A percentile compares a stretch with the other conserved stretches of the same genome.
phyloP scores from a whole-genome alignment of 1,139 yeast species.

The Yamadazyma oceani region DNA sequence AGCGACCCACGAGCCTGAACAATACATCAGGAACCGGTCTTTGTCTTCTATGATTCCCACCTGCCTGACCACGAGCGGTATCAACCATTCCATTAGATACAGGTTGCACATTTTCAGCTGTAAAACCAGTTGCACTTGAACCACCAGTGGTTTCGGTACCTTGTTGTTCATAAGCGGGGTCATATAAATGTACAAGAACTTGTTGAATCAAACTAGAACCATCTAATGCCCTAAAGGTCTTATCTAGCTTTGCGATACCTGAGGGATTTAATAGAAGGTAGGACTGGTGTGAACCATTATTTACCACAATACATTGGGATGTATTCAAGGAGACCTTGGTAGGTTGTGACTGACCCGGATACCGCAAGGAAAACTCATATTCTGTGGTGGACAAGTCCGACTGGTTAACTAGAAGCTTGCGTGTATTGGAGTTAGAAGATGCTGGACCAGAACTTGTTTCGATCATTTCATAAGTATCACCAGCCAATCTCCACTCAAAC shows the following conservation, averaged over 20 bases:
- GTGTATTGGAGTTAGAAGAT: slow-evolving; percentile 7
- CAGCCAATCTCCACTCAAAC: slow-evolving; percentile 26
- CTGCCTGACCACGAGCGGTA: no score
- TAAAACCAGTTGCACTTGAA: no score
- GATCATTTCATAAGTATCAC: slow-evolving; percentile 27
- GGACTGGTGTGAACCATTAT: slow-evolving; percentile 33
- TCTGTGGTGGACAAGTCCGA: slow-evolving; percentile 21
- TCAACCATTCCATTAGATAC: no score
- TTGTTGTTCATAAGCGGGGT: slow-evolving; percentile 1
- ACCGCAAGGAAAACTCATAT: slow-evolving; percentile 23
- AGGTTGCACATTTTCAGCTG: no score
- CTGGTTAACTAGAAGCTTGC: slow-evolving; percentile 24
- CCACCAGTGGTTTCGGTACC: no score
- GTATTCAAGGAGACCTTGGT: slow-evolving; percentile 29
- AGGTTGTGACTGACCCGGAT: slow-evolving; percentile 14
- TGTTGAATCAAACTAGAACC: slow-evolving; percentile 23
- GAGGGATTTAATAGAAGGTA: slow-evolving; percentile 38
- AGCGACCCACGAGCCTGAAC: not conserved
- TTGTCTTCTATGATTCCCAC: not conserved
- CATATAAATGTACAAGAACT: slow-evolving; percentile 19
- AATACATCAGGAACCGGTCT: no score
- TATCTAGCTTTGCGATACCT: slow-evolving; percentile 32
- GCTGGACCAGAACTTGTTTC: slow-evolving; percentile 7
- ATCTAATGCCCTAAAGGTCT: slow-evolving; percentile 14
- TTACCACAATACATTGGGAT: slow-evolving; percentile 46